Percentiles rank a stretch among this genome's conserved stretches.
phyloP scores from a whole-genome alignment of 176 grass and related monocot species.

The Paspalum notatum region DNA sequence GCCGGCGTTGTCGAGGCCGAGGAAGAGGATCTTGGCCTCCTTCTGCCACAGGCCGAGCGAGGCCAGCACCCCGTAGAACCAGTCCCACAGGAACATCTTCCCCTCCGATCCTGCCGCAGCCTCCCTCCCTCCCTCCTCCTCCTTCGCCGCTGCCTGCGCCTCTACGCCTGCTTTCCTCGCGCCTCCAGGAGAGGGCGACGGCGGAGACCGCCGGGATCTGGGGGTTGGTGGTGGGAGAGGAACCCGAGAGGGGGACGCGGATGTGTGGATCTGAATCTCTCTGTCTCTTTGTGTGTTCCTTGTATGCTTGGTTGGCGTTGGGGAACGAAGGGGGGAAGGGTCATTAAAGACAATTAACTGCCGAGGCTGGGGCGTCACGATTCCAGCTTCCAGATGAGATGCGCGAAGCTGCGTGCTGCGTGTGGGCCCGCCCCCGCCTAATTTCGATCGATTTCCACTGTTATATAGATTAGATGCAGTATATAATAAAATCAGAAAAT shows the following conservation, averaged over 20 bases:
- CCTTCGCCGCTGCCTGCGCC: neutral
- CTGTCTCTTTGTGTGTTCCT: constrained; percentile 8
- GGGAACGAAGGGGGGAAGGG: neutral
- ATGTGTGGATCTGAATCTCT: constrained; percentile 31
- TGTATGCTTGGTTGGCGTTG: constrained; percentile 37
- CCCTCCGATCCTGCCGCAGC: neutral
- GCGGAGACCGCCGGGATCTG: constrained; percentile 35
- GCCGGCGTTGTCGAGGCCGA: constrained; percentile 77
- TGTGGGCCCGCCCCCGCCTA: too few relatives aligned
- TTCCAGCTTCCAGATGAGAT: too few relatives aligned
- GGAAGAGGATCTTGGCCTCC: constrained; percentile 85
- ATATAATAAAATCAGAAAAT: too few relatives aligned
- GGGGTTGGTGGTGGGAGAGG: constrained; percentile 37
- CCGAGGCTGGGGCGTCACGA: neutral
- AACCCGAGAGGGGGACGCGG: constrained; percentile 11
- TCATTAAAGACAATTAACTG: neutral
- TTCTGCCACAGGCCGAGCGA: constrained; percentile 79
- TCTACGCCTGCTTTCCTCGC: neutral
- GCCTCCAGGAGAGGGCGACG: constrained; percentile 8
- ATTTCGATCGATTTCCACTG: too few relatives aligned
- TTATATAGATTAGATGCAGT: too few relatives aligned
- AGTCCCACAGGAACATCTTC: constrained; percentile 68
- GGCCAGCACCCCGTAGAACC: constrained; percentile 78
- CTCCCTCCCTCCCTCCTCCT: neutral
- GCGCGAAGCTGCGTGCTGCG: too few relatives aligned